A percentile compares a stretch with the other conserved stretches of the same genome.
Evolutionary conservation across 805 yeast genomes (phyloP).

Genomic region (Kodamaea kaohsiungensis): DNA sequence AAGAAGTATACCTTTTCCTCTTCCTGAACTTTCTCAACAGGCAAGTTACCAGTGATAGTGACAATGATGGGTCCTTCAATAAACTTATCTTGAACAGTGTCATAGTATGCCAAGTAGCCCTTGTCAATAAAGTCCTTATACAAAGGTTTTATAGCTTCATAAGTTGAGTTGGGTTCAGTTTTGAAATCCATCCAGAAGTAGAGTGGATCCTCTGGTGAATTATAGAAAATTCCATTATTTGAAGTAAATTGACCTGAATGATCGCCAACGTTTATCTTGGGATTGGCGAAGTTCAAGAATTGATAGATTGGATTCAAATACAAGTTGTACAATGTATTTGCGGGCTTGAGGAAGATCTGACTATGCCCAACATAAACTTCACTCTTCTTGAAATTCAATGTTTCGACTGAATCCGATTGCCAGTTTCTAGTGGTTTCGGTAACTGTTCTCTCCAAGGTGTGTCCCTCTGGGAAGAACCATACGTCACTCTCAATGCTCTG

Average conservation of each 20-base stretch:
- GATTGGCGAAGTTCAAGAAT: conserved; percentile 52
- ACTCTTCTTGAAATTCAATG: conserved; percentile 30
- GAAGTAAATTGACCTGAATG: conserved; percentile 11
- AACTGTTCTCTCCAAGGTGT: conserved; percentile 28
- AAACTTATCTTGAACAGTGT: conserved; percentile 32
- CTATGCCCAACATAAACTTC: conserved; percentile 67
- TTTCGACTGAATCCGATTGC: conserved; percentile 8
- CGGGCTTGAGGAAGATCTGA: conserved; percentile 43
- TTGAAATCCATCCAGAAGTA: conserved; percentile 67
- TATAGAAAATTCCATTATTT: conserved; percentile 37
- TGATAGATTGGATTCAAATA: conserved; percentile 55
- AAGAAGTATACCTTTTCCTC: conserved; percentile 39
- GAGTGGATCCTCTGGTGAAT: conserved; percentile 52
- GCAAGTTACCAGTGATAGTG: conserved; percentile 67
- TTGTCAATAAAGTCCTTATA: conserved; percentile 49
- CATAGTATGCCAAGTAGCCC: conserved; percentile 52
- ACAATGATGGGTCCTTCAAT: conserved; percentile 59
- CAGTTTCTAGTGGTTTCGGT: conserved; percentile 22
- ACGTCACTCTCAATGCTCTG: conserved; percentile 68
- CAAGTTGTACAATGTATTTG: conserved; percentile 47
- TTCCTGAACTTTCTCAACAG: conserved; percentile 38
- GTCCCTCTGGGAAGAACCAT: conserved; percentile 47
- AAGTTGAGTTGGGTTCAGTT: conserved; percentile 52
- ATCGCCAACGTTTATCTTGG: conserved; percentile 15
- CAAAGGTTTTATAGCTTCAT: conserved; percentile 43